Evolutionary conservation across 495 filamentous ascomycete genomes (phyloP).

Genomic region (Talaromyces ruber): DNA sequence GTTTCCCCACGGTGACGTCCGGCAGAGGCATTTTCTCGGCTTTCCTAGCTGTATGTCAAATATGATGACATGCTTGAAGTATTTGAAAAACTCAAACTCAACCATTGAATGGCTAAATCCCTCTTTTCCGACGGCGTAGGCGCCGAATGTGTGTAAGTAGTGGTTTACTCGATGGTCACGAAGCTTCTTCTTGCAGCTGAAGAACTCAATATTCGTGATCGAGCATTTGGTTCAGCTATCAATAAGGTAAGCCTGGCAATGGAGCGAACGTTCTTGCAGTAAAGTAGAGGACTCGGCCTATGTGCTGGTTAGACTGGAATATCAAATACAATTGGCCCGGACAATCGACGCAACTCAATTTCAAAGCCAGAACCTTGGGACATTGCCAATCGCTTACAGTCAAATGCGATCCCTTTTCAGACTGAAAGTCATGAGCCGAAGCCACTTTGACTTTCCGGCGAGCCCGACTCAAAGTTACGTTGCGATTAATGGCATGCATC

Average conservation of each 20-base stretch:
- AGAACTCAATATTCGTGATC: not conserved
- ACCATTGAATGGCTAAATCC: not conserved
- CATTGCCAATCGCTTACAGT: not conserved
- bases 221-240: not conserved
- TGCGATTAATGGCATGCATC: not conserved
- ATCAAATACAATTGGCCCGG: not conserved
- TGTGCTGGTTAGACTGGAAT: not conserved
- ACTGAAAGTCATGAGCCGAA: not conserved
- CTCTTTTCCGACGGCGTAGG: not conserved
- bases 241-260: not conserved
- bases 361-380: not conserved
- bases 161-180: not conserved
- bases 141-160: not conserved
- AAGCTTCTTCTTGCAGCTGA: not conserved
- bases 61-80: not conserved
- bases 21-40: not conserved
- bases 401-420: not conserved
- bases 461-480: not conserved
- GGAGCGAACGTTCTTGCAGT: too few relatives aligned
- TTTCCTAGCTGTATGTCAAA: not conserved
- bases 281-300: not conserved
- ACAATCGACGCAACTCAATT: not conserved
- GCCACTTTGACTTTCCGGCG: not conserved
- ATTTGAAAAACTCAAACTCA: not conserved
- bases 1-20: not conserved